Conservation (phyloP, 1,284 basidiomycete species). For the Trichosporon coremiiforme region DNA sequence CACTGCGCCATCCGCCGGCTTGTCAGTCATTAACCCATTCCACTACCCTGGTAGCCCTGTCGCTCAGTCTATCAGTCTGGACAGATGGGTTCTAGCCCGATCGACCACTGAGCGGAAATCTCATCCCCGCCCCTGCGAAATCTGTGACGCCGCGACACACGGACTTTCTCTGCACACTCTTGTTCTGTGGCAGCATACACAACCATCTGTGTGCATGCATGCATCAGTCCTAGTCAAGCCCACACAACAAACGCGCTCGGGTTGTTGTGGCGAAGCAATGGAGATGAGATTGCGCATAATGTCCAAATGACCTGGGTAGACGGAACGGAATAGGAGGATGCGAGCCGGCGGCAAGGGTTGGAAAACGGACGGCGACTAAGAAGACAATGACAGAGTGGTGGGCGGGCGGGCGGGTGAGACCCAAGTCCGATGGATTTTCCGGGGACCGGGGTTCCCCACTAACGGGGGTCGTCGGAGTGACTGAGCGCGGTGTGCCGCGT, state of each 20-base stretch:
- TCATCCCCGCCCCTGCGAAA: not conserved
- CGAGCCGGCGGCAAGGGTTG: conserved; percentile 4
- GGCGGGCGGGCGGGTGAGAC: not conserved
- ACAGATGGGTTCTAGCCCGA: not conserved
- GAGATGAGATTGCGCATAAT: conserved; percentile 5
- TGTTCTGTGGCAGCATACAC: too few relatives aligned
- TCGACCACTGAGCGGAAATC: not conserved
- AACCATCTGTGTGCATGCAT: not conserved
- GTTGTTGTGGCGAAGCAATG: not conserved
- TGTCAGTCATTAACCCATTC: not conserved
- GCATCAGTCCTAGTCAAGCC: not conserved
- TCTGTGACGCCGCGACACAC: not conserved
- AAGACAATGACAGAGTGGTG: too few relatives aligned
- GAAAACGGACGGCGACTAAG: not conserved
- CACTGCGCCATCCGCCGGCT: not conserved
- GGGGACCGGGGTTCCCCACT: conserved; percentile 6
- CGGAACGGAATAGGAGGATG: not conserved
- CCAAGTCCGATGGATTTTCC: conserved; percentile 13
- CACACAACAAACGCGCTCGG: not conserved
- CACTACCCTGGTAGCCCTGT: too few relatives aligned
- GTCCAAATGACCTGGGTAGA: too few relatives aligned
- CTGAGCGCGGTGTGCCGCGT: not conserved
- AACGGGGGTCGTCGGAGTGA: too few relatives aligned
- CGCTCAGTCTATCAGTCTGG: too few relatives aligned
- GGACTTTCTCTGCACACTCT: not conserved